Base-by-base conservation (phyloP, 2,329 filamentous ascomycete genomes). In the Diaporthe citriasiana region DNA sequence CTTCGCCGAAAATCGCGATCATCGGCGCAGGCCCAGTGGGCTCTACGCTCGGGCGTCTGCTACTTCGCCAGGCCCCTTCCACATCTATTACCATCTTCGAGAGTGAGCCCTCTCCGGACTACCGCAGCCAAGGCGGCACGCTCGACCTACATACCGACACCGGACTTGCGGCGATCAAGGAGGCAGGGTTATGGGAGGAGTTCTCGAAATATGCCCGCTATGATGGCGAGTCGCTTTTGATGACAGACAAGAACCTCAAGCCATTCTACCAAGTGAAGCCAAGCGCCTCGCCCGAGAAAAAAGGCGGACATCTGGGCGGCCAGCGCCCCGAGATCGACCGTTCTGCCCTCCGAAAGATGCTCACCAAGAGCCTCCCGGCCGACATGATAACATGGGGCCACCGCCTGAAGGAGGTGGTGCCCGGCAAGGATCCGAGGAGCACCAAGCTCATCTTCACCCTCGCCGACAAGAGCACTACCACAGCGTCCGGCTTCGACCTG, bases 271-370 rank as follows among this genome's bases (percentile, higher is more conserved):
- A 81, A 8, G 78, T 81, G 4, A 73, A 45, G 50, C 59, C 65
- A 65, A 82, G 6, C 79, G 81, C n/a, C 79, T 81, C 42, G 78
- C 81, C 60, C 76, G 83, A 27, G 79, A 79, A 70, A 4, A 53
- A 60, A 35, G 72, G 73, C 9, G 53, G 57, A 0, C 55, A 66
- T 10, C 19, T 76, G 0, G 68, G 71, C 13, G 76, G 76, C 57
- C 82, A 85, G 72, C 82, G 85, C 9, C 88, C 87, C 0, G 89
- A 90, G 78, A 90, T 91, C 74, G 88, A 91, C 78, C 85, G 88
- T 25, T 76, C 81, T 8, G 79, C 82, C 30, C 81, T 89, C 22
- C 82, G 85, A 9, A 77, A 83, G 57, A 80, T 90, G 4, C 80
- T 89, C 12, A 79, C 84, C 25, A 81, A 85, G 33, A 86, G 86